These are phyloP conservation scores for Ceratocystis smalleyi DNA, from an alignment of 2,329 filamentous ascomycete genomes.

Conservation along the genomic window DNA sequence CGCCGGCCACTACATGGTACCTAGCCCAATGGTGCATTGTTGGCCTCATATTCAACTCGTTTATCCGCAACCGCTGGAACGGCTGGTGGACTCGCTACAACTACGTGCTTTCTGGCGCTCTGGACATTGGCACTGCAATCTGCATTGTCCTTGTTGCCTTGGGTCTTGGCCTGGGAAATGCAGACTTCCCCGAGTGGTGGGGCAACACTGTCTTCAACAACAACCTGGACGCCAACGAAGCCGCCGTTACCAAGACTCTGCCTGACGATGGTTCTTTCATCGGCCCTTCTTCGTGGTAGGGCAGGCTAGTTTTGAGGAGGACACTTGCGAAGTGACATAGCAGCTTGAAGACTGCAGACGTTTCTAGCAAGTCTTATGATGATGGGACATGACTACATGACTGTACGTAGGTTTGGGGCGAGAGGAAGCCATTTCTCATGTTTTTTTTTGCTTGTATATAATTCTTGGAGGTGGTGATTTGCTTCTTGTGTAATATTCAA, in stretches of 20 bases:
- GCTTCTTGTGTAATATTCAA: no score
- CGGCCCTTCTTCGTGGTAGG: conserved; percentile 22
- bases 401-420: no score
- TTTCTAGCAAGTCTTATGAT: background rate
- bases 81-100: conserved; percentile 48
- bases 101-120: conserved; percentile 41
- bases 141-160: conserved; percentile 38
- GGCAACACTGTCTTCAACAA: conserved; percentile 27
- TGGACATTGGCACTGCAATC: conserved; percentile 44
- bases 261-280: conserved; percentile 22
- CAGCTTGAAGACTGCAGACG: background rate
- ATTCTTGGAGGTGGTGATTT: no score
- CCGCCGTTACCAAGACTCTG: conserved; percentile 22
- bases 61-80: conserved; percentile 32
- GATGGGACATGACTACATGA: no score
- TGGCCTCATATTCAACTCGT: conserved; percentile 40
- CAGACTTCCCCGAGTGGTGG: conserved; percentile 36
- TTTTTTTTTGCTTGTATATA: no score
- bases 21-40: conserved; percentile 40
- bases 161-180: conserved; percentile 31
- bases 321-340: background rate
- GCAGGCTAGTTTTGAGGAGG: conserved; percentile 16
- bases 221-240: conserved; percentile 23
- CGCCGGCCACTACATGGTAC: conserved; percentile 40
- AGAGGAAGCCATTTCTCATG: no score